phyloP scores from a whole-genome alignment of 2,329 filamentous ascomycete genomes.

The Fusarium nodosum region DNA sequence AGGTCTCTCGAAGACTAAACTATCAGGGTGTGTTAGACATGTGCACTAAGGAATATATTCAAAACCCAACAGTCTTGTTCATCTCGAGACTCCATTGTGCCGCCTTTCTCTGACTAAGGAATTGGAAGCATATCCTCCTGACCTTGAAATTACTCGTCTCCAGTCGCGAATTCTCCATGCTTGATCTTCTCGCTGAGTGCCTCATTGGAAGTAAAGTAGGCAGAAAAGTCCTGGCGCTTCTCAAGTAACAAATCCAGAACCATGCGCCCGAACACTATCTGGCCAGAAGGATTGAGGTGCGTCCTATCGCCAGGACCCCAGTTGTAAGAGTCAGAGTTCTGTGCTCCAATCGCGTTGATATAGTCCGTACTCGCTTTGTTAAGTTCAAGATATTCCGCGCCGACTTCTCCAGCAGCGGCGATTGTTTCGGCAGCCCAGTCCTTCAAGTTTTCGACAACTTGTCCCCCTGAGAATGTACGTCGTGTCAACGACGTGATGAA shows the following conservation, averaged over 20 bases:
- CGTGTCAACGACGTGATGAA: slow-evolving; percentile 15
- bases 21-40: background rate
- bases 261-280: slow-evolving; percentile 18
- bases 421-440: slow-evolving; percentile 19
- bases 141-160: background rate
- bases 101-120: background rate
- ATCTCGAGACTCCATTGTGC: background rate
- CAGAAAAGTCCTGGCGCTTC: background rate
- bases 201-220: slow-evolving; percentile 2
- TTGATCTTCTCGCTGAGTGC: slow-evolving; percentile 19
- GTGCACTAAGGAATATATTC: background rate
- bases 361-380: slow-evolving; percentile 23
- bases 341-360: slow-evolving; percentile 1
- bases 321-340: slow-evolving; percentile 11
- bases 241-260: slow-evolving; percentile 8
- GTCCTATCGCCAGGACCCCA: slow-evolving; percentile 13
- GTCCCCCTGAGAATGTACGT: background rate
- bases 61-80: background rate
- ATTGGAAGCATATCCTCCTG: accelerated
- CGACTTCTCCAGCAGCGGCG: background rate
- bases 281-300: slow-evolving; percentile 6
- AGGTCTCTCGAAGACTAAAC: background rate
- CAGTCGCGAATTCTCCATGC: slow-evolving; percentile 16
- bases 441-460: slow-evolving; percentile 17
- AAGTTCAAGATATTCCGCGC: background rate